Base-by-base conservation (phyloP, 2,329 filamentous ascomycete species). In the Aspergillus alliaceus region DNA sequence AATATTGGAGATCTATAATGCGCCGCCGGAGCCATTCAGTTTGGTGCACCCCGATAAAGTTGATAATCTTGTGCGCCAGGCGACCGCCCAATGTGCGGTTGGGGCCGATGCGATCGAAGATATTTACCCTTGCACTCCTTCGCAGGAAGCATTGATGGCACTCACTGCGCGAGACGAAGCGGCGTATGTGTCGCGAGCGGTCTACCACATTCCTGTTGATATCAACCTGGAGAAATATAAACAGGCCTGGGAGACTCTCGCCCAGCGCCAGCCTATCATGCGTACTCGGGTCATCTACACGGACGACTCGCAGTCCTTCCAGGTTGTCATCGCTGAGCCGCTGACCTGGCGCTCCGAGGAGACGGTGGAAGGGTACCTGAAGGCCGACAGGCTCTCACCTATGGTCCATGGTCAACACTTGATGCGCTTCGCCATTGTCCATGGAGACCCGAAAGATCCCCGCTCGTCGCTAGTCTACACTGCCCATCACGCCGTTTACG, bases 401-500 rank as follows among this genome's bases (percentile, higher is more conserved):
- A 42, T 42, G 39, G 22, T 42, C 39, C 39, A 42, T 25, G 39
- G 39, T 2, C 39, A 42, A 27, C 27, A 39, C n/a, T 22, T 57
- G n/a, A 52, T 39, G 48, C 48, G 54, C 6, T 52, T 48, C 20
- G 54, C 49, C 7, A n/a, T 57, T 8, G 34, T 48, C 9, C 39
- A 20, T 15, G 39, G 39, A 5, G 39, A 42, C 39, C 15, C 14
- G 4, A 27, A 48, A 2, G 18, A 42, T 8, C 25, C 40, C 2
- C 49, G 49, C 11, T 32, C 39, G 6, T 53, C 72, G 51, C 68
- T 79, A 25, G 64, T 76, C 12, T 73, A 74, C 56, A 77, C 75
- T 1, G 69, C 73, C 56, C 77, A 79, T 57, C 76, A 79, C 51
- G 73, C 73, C 14, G 62, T 77, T 2, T 79, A 78, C 57, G 77